Evolutionary conservation across 805 yeast species (phyloP), one percentile per base, ranked within the genome.

Genomic region (Schwanniomyces vanrijiae): DNA sequence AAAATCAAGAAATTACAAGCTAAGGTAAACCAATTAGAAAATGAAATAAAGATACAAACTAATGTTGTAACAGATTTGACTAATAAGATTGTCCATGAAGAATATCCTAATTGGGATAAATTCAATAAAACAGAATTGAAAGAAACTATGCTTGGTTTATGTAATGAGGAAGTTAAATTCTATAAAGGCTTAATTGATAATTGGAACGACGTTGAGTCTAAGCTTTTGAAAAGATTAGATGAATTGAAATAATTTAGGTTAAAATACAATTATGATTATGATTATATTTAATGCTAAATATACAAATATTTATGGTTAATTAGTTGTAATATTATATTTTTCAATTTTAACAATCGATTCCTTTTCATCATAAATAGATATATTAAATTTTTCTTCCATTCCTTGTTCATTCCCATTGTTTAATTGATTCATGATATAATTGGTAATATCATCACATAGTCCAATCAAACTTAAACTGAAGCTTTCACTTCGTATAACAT

Each of bases 391-490:
- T 14, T 24, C 20, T 14, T 24, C 24, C 7, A 5, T 37, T 21
- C 24, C 20, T 40, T 48, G 6, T 26, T 10, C 57, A 18, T 47
- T 45, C 6, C 44, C 43, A 40, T 62, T 64, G 14, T 61, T 53
- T 24, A 21, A 46, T 40, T 44, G 43, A 28, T 55, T 52, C 20
- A 62, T 51, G 28, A 90, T 68, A 61, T 81, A 81, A 22, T 85
- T 78, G 5, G 88, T 90, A 5, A 81, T 88, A 54, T 87, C 90
- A 59, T 91, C 97, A 65, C 96, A 88, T 53, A 77, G 80, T 1
- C 97, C 97, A 20, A 90, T 63, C 14, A 90, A 61, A 16, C 81
- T 80, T 20, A 88, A 78, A 62, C 90, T 97, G 64, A 90, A 90
- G 55, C 85, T 88, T 40, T 84, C 78, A 57, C 88, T 95, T 31